These are phyloP conservation scores for Tetrapisispora namnaoensis DNA, from an alignment of 805 yeast species.

Conservation along the genomic window DNA sequence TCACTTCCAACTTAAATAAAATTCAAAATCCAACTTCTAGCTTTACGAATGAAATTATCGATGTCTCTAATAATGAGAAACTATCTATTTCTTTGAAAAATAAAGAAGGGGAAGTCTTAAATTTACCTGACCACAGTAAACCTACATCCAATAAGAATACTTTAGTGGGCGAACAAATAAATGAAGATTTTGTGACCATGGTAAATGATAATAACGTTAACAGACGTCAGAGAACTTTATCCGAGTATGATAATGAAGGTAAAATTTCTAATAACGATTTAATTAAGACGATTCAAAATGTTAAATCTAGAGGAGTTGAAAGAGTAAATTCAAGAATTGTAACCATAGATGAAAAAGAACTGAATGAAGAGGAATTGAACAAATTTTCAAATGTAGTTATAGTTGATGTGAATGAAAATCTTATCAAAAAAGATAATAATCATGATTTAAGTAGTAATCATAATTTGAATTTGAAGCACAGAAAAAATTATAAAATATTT, in stretches of 20 bases:
- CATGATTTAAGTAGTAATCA: background rate
- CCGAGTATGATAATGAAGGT: background rate
- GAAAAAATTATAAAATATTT: slow-evolving; percentile 35
- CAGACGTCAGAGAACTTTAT: background rate
- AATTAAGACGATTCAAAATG: slow-evolving; percentile 27
- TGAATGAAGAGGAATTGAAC: slow-evolving; percentile 26
- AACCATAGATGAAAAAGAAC: slow-evolving; percentile 19
- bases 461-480: slow-evolving; percentile 19
- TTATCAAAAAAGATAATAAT: background rate
- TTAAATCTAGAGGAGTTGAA: slow-evolving; percentile 24
- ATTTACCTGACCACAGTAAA: background rate
- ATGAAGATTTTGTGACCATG: background rate
- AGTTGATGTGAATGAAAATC: slow-evolving; percentile 24
- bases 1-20: too few relatives aligned
- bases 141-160: background rate
- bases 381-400: slow-evolving; percentile 29
- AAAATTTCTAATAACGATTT: slow-evolving; percentile 2
- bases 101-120: too few relatives aligned
- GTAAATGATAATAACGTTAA: background rate
- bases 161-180: background rate
- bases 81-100: too few relatives aligned
- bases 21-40: too few relatives aligned
- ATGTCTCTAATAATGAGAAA: too few relatives aligned
- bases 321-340: slow-evolving; percentile 21
- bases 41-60: background rate